Evolutionary conservation across 2,329 filamentous ascomycete species (phyloP).

Genomic region (Corynespora cassiicola): DNA sequence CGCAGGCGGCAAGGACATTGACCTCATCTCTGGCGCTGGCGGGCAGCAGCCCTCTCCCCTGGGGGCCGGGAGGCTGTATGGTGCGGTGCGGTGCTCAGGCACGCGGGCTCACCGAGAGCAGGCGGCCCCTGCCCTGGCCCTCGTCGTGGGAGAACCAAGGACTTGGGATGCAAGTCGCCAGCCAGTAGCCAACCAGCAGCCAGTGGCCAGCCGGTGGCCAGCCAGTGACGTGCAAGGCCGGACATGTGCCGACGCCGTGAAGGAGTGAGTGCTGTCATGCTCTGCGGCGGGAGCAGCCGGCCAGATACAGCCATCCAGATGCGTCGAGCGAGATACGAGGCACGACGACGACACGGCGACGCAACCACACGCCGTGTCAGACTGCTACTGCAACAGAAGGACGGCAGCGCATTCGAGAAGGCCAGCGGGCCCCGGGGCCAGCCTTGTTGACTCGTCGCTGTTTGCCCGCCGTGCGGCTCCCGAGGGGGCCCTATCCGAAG

Average conservation of each 20-base stretch:
- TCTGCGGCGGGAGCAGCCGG: slow-evolving; percentile 36
- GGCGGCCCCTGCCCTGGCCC: slow-evolving; percentile 22
- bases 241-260: slow-evolving; percentile 19
- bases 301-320: slow-evolving; percentile 12
- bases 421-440: too few species aligned
- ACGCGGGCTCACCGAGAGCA: slow-evolving; percentile 35
- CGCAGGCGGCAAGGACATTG: slow-evolving; percentile 3
- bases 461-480: too few species aligned
- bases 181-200: too few species aligned
- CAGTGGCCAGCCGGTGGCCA: too few species aligned
- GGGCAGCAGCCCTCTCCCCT: not conserved
- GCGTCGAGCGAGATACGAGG: not conserved
- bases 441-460: too few species aligned
- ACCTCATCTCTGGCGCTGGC: slow-evolving; percentile 12
- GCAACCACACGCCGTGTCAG: not conserved
- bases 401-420: too few species aligned
- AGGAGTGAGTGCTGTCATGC: slow-evolving; percentile 22
- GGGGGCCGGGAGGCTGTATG: slow-evolving; percentile 1
- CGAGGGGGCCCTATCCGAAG: too few species aligned
- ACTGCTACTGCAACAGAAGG: too few species aligned
- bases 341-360: not conserved
- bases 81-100: slow-evolving; percentile 23
- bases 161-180: slow-evolving; percentile 27
- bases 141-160: slow-evolving; percentile 24
- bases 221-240: slow-evolving; percentile 28